A percentile compares a stretch with the other conserved stretches of the same genome.
Evolutionary conservation across 106 monocot genomes (phyloP).

Genomic region (Agapanthus africanus): DNA sequence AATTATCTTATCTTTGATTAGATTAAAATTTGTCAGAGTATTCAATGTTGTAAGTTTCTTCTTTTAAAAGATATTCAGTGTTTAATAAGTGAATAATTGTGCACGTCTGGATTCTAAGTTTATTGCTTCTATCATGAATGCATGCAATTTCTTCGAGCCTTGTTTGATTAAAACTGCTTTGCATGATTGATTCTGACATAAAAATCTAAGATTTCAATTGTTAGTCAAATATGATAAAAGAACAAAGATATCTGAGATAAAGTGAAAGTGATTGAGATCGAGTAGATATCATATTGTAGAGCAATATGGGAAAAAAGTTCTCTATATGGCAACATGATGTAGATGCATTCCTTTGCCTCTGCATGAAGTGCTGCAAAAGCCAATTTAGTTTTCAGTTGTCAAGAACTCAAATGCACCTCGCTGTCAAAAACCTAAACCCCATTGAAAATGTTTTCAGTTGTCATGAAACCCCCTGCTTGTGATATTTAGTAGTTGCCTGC

Average conservation of each 20-base stretch:
- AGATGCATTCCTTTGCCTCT: too few relatives aligned
- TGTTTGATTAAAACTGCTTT: not conserved
- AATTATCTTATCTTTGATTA: not conserved
- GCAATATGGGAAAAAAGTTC: too few relatives aligned
- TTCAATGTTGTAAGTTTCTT: not conserved
- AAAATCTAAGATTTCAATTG: too few relatives aligned
- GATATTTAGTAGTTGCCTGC: too few relatives aligned
- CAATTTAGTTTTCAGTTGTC: too few relatives aligned
- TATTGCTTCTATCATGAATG: not conserved
- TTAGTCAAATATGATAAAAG: too few relatives aligned
- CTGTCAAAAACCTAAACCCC: too few relatives aligned
- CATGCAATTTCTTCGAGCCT: not conserved
- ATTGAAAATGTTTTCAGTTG: too few relatives aligned
- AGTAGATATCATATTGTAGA: not conserved
- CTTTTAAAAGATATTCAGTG: not conserved
- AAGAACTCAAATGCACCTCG: too few relatives aligned
- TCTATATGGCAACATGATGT: too few relatives aligned
- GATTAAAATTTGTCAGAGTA: conserved; percentile 3
- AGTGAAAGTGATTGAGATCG: not conserved
- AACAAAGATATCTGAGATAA: not conserved
- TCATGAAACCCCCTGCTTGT: too few relatives aligned
- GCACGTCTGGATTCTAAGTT: not conserved
- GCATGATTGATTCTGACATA: not conserved
- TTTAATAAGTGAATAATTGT: conserved; percentile 8
- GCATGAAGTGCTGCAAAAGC: too few relatives aligned